Conservation (phyloP, 78 protist species). For the Dictyostelium intermedium region DNA sequence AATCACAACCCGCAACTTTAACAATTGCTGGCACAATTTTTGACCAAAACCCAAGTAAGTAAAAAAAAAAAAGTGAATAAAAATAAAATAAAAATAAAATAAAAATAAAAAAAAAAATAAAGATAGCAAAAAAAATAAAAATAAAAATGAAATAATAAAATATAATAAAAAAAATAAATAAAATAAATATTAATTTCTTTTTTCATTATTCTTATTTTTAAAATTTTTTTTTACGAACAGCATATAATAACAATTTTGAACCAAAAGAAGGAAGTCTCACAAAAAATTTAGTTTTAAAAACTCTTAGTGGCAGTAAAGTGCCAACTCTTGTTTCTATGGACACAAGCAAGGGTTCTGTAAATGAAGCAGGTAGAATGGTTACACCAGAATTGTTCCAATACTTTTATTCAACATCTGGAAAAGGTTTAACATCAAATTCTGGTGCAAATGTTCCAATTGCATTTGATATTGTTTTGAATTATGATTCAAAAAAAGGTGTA, state of each 20-base stretch:
- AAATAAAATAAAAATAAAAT: background rate
- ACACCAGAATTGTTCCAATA: background rate
- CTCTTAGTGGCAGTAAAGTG: background rate
- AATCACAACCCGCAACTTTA: background rate
- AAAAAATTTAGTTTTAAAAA: background rate
- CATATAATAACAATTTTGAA: constrained; percentile 2
- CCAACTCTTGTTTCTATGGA: background rate
- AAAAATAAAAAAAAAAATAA: background rate
- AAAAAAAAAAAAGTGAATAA: background rate
- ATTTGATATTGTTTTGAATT: background rate
- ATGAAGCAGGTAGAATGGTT: background rate
- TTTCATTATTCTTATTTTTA: too few species aligned
- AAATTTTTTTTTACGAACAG: background rate
- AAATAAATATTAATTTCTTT: too few species aligned
- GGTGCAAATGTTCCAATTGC: constrained; percentile 1
- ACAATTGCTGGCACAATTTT: background rate
- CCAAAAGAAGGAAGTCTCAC: background rate
- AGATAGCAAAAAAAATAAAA: too few species aligned
- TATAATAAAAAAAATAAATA: too few species aligned
- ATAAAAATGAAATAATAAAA: too few species aligned
- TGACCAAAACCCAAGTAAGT: constrained; percentile 18
- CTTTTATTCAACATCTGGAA: background rate
- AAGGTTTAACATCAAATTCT: background rate
- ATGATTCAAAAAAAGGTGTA: background rate
- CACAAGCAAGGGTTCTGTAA: too few species aligned